A percentile compares a stretch with the other conserved stretches of the same genome.
phyloP scores from a whole-genome alignment of 2,329 filamentous ascomycete species.

The Aspergillus intermedius region DNA sequence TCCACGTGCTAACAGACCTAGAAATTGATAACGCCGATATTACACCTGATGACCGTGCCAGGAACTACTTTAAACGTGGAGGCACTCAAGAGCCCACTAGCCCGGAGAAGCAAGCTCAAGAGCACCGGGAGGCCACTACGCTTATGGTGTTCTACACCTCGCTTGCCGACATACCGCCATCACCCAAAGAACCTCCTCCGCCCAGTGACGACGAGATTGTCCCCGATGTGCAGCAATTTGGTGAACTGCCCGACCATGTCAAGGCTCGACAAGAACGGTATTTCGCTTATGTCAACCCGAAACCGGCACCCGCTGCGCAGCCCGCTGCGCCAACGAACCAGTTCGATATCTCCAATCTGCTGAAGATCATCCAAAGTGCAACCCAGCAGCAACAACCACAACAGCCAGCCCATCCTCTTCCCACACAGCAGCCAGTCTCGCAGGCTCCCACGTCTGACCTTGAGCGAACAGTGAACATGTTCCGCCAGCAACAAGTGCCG shows the following conservation, averaged over 20 bases:
- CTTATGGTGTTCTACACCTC: slow-evolving; percentile 45
- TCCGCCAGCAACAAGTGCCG: slow-evolving; percentile 26
- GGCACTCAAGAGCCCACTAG: slow-evolving; percentile 35
- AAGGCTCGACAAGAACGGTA: slow-evolving; percentile 39
- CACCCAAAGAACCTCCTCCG: slow-evolving; percentile 42
- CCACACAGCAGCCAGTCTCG: slow-evolving; percentile 15
- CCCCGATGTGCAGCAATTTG: slow-evolving; percentile 34
- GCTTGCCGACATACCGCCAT: slow-evolving; percentile 39
- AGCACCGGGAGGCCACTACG: slow-evolving; percentile 41
- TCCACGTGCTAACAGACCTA: slow-evolving; percentile 11
- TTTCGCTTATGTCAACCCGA: slow-evolving; percentile 30
- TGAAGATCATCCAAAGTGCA: slow-evolving; percentile 34
- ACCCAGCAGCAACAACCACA: slow-evolving; percentile 25
- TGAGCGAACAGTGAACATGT: slow-evolving; percentile 35
- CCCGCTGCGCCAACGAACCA: slow-evolving; percentile 17
- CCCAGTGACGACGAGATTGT: slow-evolving; percentile 31
- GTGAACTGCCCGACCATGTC: slow-evolving; percentile 35
- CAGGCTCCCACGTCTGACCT: slow-evolving; percentile 21
- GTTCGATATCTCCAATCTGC: slow-evolving; percentile 36
- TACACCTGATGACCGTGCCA: slow-evolving; percentile 25
- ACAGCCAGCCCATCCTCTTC: slow-evolving; percentile 21
- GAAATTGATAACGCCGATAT: slow-evolving; percentile 37
- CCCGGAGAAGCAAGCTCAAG: slow-evolving; percentile 38
- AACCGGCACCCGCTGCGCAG: slow-evolving; percentile 18
- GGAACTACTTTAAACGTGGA: slow-evolving; percentile 39